Evolutionary conservation across 1,284 basidiomycete species (phyloP).

Genomic region (Vanrija sp.): DNA sequence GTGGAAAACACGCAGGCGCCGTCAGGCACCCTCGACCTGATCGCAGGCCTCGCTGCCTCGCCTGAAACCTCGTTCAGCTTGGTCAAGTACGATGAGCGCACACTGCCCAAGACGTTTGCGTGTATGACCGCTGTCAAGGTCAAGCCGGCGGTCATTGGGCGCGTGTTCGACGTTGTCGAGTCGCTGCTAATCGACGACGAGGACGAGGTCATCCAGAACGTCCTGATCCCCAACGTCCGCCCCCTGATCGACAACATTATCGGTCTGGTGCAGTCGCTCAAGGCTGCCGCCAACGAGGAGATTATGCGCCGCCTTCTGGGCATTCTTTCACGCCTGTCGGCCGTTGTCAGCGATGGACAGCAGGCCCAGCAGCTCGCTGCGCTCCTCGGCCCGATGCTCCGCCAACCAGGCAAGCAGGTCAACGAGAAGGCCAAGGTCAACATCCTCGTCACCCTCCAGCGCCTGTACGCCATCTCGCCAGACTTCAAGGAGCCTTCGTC

Average conservation of each 20-base stretch:
- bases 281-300: conserved; percentile 57
- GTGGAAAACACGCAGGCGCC: conserved; percentile 89
- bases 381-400: conserved; percentile 76
- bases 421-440: conserved; percentile 85
- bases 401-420: conserved; percentile 69
- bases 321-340: conserved; percentile 75
- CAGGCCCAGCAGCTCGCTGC: conserved; percentile 73
- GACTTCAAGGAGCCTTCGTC: conserved; percentile 59
- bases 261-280: conserved; percentile 61
- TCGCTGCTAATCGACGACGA: conserved; percentile 59
- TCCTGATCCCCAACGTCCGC: conserved; percentile 70
- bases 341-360: conserved; percentile 63
- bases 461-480: conserved; percentile 68
- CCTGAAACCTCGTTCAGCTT: conserved; percentile 62
- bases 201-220: conserved; percentile 48
- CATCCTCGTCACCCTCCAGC: conserved; percentile 70
- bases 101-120: conserved; percentile 73
- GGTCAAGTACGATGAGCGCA: conserved; percentile 63
- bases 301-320: conserved; percentile 76
- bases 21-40: conserved; percentile 81
- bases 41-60: conserved; percentile 70
- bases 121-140: conserved; percentile 79
- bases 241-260: conserved; percentile 71
- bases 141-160: conserved; percentile 75
- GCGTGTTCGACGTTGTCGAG: conserved; percentile 84